These are phyloP conservation scores for Xerocomus nothofagi DNA, from an alignment of 1,284 basidiomycete genomes.

Conservation along the genomic window DNA sequence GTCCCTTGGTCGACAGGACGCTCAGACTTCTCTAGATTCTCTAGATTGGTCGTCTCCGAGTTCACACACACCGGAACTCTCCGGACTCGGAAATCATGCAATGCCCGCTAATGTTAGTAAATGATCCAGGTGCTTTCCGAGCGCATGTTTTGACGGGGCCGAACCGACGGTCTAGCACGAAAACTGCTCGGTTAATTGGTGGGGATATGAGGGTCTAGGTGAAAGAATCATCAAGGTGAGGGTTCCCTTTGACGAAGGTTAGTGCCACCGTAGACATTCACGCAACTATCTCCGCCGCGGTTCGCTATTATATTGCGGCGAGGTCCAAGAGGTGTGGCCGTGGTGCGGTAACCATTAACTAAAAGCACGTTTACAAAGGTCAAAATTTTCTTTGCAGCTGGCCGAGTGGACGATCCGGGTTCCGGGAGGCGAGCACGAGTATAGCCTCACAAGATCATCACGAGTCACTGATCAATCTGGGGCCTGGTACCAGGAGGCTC, in stretches of 20 bases:
- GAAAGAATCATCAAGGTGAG: slow-evolving; percentile 10
- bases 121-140: neutral
- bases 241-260: neutral
- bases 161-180: slow-evolving; percentile 15
- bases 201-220: slow-evolving; percentile 6
- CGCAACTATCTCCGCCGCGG: slow-evolving; percentile 35
- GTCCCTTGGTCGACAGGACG: slow-evolving; percentile 16
- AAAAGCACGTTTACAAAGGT: slow-evolving; percentile 10
- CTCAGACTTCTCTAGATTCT: too few species aligned
- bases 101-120: slow-evolving; percentile 1
- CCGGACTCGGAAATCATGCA: slow-evolving; percentile 25
- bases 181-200: slow-evolving; percentile 10
- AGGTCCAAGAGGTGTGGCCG: slow-evolving; percentile 13
- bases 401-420: slow-evolving; percentile 9
- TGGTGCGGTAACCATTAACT: slow-evolving; percentile 11
- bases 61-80: slow-evolving; percentile 21
- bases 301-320: slow-evolving; percentile 13
- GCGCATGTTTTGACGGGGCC: slow-evolving; percentile 22
- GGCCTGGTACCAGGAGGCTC: slow-evolving; percentile 12
- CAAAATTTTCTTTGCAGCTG: slow-evolving; percentile 20
- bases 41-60: slow-evolving; percentile 5
- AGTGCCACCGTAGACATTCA: slow-evolving; percentile 10
- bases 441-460: slow-evolving; percentile 32
- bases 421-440: slow-evolving; percentile 15
- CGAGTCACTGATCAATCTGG: slow-evolving; percentile 18